Conservation (phyloP, 202 grass and related monocot species). For the Setaria italica region DNA sequence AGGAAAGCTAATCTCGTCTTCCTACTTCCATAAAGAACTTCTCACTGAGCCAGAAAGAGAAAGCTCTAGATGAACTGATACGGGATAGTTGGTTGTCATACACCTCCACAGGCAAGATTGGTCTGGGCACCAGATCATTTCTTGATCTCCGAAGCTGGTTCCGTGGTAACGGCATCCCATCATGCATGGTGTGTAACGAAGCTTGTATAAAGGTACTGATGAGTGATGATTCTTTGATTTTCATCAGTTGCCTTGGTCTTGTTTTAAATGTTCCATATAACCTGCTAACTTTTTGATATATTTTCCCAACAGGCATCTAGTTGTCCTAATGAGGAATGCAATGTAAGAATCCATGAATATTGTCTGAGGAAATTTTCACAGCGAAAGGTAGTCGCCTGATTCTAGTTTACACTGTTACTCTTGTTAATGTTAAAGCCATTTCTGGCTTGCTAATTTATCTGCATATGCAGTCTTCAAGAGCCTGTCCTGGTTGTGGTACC, state of each 20-base stretch:
- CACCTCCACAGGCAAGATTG: slow-evolving; percentile 64
- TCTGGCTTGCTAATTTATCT: slow-evolving; percentile 1
- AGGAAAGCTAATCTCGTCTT: slow-evolving; percentile 58
- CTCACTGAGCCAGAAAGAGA: slow-evolving; percentile 83
- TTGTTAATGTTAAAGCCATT: slow-evolving; percentile 2
- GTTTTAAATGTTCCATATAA: slow-evolving; percentile 9
- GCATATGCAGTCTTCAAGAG: slow-evolving; percentile 59
- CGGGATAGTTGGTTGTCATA: slow-evolving; percentile 72
- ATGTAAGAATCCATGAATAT: slow-evolving; percentile 80
- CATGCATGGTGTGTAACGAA: slow-evolving; percentile 91
- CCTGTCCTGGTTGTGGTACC: slow-evolving; percentile 49
- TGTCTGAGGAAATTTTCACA: slow-evolving; percentile 83
- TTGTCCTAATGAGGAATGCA: slow-evolving; percentile 80
- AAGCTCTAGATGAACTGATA: slow-evolving; percentile 78
- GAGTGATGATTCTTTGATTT: not conserved
- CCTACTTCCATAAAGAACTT: slow-evolving; percentile 83
- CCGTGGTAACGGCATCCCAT: slow-evolving; percentile 68
- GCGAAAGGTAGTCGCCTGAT: not conserved
- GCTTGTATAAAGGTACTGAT: slow-evolving; percentile 78
- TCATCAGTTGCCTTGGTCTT: slow-evolving; percentile 16
- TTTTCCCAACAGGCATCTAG: slow-evolving; percentile 58
- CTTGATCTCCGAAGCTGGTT: slow-evolving; percentile 93
- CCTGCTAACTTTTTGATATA: not conserved
- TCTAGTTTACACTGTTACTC: not conserved
- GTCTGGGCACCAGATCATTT: slow-evolving; percentile 85